Conservation (phyloP, 2,329 filamentous ascomycete species). For the Diaporthe capsici region DNA sequence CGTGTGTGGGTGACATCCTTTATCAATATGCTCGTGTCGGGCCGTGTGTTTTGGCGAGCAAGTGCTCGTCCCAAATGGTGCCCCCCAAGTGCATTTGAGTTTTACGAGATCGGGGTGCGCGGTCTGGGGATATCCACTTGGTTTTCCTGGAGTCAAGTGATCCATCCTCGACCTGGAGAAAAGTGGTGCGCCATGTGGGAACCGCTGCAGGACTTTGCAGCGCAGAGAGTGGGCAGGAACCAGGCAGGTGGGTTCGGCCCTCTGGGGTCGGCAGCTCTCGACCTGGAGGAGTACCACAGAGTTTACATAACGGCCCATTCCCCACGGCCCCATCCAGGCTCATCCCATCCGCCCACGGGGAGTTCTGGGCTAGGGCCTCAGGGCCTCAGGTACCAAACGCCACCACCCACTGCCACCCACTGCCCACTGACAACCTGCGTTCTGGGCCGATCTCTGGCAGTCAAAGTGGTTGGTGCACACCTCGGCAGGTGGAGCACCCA, state of each 20-base stretch:
- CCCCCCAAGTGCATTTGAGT: neutral
- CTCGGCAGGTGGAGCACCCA: conserved; percentile 15
- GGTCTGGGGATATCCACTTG: conserved; percentile 40
- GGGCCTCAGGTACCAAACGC: neutral
- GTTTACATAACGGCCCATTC: conserved; percentile 22
- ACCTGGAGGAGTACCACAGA: conserved; percentile 32
- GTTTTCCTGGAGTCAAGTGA: conserved; percentile 36
- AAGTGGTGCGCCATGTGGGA: conserved; percentile 34
- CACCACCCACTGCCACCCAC: conserved; percentile 5
- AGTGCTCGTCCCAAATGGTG: conserved; percentile 4
- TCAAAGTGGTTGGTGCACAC: conserved; percentile 8
- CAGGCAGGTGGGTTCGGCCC: conserved; percentile 1
- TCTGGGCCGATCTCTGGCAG: conserved; percentile 28
- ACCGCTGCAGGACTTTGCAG: conserved; percentile 15
- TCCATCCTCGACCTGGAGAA: conserved; percentile 35
- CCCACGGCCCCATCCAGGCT: conserved; percentile 32
- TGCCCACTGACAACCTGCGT: conserved; percentile 1
- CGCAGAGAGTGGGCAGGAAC: neutral
- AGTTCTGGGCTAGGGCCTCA: neutral
- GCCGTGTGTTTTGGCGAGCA: conserved; percentile 21
- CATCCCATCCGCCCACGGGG: conserved; percentile 21
- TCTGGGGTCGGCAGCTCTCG: conserved; percentile 29
- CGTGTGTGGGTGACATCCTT: conserved; percentile 13
- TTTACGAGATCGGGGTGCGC: conserved; percentile 24
- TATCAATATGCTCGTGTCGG: neutral